Base-by-base conservation (phyloP, 2,329 filamentous ascomycete genomes). In the Coniosporium tulheliwenetii region DNA sequence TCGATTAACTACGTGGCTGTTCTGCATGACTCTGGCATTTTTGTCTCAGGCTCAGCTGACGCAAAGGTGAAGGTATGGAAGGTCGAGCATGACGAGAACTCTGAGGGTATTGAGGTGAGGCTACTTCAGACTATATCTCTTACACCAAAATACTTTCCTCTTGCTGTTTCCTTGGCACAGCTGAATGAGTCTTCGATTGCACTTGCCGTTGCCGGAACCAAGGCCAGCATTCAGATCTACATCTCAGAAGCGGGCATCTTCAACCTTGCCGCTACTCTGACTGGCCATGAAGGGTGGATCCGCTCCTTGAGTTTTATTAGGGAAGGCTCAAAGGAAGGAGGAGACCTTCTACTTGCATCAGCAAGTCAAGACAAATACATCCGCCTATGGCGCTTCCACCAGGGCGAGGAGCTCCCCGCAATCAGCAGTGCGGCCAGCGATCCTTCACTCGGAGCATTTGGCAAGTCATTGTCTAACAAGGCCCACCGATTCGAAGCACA, bases 351-450 rank as follows among this genome's bases (percentile, higher is more conserved):
- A 15, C 71, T 98, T 14, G 85, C 89, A 1, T 96, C 89, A 9
- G 87, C 87, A 15, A 96, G 89, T 56, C 91, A 98, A 59, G 91
- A 98, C 61, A 95, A 93, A 62, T 98, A 96, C 53, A 80, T 96
- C 44, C 81, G 91, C 34, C 72, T 98, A 31, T 98, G 91, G 91
- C 77, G 87, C 43, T 64, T 98, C 31, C 82, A 83, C 47, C 67
- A 73, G 45, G 85, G 84, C 30, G 71, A 72, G 43, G 74, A 78
- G 30, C 62, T 82, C 1, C 77, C 79, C 1, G 62, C 69, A 0
- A 65, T 71, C 39, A 71, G 70, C 33, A 65, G 62, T 5, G 66
- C 70, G 1, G 67, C 73, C 5, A 62, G 66, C 9, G 76, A 81
- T 44, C 70, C 75, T 8, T 38, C 71, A 14, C 51, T 70, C 5